These are phyloP conservation scores for Monosporozyma aquatica DNA, from an alignment of 805 yeast genomes.

Conservation along the genomic window DNA sequence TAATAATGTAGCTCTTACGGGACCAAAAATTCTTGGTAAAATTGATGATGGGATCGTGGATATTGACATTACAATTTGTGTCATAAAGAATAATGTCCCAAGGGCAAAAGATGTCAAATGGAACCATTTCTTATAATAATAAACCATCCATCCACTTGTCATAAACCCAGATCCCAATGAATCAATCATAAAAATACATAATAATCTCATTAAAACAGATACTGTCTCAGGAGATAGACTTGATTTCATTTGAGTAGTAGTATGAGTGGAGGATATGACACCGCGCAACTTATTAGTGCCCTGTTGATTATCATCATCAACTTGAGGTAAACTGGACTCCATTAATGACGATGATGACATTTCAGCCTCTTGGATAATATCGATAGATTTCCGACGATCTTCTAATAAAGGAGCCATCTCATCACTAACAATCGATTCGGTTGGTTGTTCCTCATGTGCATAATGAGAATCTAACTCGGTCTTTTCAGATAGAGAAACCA, in stretches of 20 bases:
- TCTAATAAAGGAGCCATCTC: slow-evolving; percentile 24
- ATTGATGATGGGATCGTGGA: slow-evolving; percentile 72
- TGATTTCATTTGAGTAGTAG: not conserved
- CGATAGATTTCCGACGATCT: slow-evolving; percentile 1
- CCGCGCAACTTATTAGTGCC: too few species aligned
- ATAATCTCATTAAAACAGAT: slow-evolving; percentile 38
- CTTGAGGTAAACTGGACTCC: not conserved
- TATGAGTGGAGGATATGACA: not conserved
- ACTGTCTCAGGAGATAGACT: slow-evolving; percentile 35
- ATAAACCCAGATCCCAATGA: slow-evolving; percentile 84
- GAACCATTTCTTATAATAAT: slow-evolving; percentile 58
- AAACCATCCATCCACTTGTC: slow-evolving; percentile 83
- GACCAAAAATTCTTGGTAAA: slow-evolving; percentile 61
- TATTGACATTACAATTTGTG: slow-evolving; percentile 53
- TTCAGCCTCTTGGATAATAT: not conserved
- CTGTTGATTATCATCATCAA: not conserved
- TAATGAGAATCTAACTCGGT: slow-evolving; percentile 39
- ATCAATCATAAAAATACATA: slow-evolving; percentile 67
- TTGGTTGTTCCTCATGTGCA: slow-evolving; percentile 9
- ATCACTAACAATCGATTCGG: slow-evolving; percentile 17
- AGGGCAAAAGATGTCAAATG: slow-evolving; percentile 44
- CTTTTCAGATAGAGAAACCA: slow-evolving; percentile 41
- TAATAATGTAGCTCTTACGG: slow-evolving; percentile 61
- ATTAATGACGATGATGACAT: not conserved
- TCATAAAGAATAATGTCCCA: slow-evolving; percentile 59